These are phyloP conservation scores for Myxozyma kluyveri DNA, from an alignment of 805 yeast species.

Conservation along the genomic window DNA sequence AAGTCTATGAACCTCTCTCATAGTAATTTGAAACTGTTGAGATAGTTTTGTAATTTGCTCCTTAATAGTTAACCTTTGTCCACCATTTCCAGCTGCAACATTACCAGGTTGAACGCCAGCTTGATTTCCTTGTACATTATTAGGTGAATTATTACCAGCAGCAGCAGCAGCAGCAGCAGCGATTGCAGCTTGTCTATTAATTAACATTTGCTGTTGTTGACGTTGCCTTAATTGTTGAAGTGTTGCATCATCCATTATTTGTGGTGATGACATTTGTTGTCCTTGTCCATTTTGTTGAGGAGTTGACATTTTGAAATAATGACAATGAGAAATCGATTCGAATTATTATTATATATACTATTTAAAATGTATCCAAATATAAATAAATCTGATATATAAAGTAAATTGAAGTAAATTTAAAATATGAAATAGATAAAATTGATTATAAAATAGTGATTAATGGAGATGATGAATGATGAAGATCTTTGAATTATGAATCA, in stretches of 20 bases:
- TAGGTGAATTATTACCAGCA: neutral
- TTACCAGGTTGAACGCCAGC: neutral
- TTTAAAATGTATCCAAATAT: no score
- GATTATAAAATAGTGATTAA: no score
- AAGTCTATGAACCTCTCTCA: slow-evolving; percentile 25
- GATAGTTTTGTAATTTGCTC: slow-evolving; percentile 23
- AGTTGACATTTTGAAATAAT: slow-evolving; percentile 3
- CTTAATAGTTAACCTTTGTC: slow-evolving; percentile 2
- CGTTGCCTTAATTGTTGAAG: neutral
- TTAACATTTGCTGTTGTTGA: neutral
- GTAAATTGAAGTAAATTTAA: neutral
- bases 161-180: slow-evolving; percentile 5
- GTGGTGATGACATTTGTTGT: slow-evolving; percentile 9
- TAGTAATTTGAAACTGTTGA: slow-evolving; percentile 21
- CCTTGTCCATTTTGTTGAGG: slow-evolving; percentile 2
- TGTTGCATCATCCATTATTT: slow-evolving; percentile 3
- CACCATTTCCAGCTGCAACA: neutral
- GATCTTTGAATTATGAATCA: no score
- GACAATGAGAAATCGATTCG: no score
- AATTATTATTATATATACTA: no score
- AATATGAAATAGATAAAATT: neutral
- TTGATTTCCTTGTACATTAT: neutral
- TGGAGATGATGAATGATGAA: no score
- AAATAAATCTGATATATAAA: no score
- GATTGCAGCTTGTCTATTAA: slow-evolving; percentile 4